A percentile compares a stretch with the other conserved stretches of the same genome.
These are phyloP conservation scores for Phoma sp. DNA, from an alignment of 2,329 filamentous ascomycete genomes.

Conservation along the genomic window DNA sequence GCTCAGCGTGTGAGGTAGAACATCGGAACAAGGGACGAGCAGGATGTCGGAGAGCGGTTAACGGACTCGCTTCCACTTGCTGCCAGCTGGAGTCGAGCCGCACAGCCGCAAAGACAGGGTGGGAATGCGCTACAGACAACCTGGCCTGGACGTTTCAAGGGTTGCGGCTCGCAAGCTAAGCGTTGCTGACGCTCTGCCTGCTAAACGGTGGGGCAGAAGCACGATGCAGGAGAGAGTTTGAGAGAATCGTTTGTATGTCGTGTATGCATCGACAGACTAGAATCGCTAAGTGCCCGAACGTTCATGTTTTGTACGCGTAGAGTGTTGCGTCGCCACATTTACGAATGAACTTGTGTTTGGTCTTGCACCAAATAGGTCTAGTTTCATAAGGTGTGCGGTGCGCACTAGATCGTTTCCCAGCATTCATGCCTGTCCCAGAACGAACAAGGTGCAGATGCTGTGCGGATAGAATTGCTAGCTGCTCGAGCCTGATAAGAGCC, in stretches of 20 bases:
- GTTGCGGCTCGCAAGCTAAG: background rate
- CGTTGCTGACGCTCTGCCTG: constrained; percentile 1
- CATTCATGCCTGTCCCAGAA: constrained; percentile 18
- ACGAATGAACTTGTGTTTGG: too few relatives aligned
- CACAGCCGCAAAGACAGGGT: background rate
- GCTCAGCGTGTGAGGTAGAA: background rate
- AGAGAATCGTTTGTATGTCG: constrained; percentile 16
- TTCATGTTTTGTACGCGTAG: constrained; percentile 6
- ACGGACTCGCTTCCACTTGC: background rate
- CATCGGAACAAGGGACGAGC: background rate
- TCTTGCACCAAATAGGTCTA: too few relatives aligned
- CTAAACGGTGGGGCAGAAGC: constrained; percentile 17
- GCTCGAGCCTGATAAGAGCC: constrained; percentile 21
- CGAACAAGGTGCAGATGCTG: constrained; percentile 14
- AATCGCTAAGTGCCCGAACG: constrained; percentile 12
- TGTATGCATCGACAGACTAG: constrained; percentile 11
- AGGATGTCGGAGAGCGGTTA: background rate
- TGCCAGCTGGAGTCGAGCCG: background rate
- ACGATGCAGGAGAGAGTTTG: constrained; percentile 21
- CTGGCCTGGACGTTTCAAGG: background rate
- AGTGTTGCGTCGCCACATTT: background rate
- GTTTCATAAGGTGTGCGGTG: background rate
- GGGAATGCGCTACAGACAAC: constrained; percentile 2
- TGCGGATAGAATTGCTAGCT: constrained; percentile 13
- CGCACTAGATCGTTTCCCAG: background rate